phyloP scores from a whole-genome alignment of 2,329 filamentous ascomycete genomes.

The Curvularia eragrostidis region DNA sequence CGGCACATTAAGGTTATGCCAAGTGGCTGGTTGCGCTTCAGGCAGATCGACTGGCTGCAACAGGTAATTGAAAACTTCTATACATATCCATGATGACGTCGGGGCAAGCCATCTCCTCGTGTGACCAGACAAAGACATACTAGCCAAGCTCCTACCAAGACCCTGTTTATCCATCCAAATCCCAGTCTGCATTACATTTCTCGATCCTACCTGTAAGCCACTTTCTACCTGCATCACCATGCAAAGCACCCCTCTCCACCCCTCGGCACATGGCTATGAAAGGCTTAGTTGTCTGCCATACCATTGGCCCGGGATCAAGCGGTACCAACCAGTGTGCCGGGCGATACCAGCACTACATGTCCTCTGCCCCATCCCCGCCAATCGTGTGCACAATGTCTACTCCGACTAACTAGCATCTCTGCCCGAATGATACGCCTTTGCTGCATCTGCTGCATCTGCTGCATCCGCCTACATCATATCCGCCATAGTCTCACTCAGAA shows the following conservation, averaged over 20 bases:
- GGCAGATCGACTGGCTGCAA: background rate
- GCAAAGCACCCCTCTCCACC: conserved; percentile 14
- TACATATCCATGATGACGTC: conserved; percentile 14
- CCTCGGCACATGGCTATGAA: conserved; percentile 31
- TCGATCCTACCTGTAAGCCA: conserved; percentile 33
- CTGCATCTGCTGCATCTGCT: conserved; percentile 1
- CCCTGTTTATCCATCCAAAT: conserved; percentile 8
- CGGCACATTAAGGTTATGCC: background rate
- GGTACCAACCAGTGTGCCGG: conserved; percentile 22
- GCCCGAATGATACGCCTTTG: conserved; percentile 3
- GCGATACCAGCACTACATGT: conserved; percentile 36
- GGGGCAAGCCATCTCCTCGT: conserved; percentile 4
- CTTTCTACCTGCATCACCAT: conserved; percentile 27
- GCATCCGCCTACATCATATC: conserved; percentile 7
- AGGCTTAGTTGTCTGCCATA: conserved; percentile 28
- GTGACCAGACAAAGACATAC: conserved; percentile 6
- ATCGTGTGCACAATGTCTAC: conserved; percentile 15
- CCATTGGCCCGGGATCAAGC: conserved; percentile 25
- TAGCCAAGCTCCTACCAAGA: conserved; percentile 25
- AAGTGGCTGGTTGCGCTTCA: background rate
- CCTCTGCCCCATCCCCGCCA: conserved; percentile 25
- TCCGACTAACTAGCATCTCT: conserved; percentile 7
- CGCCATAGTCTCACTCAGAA: background rate
- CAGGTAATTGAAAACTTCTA: conserved; percentile 1
- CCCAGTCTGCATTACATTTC: conserved; percentile 18